Conservation (phyloP, 306 rosid species). For the Rosa multiflora region DNA sequence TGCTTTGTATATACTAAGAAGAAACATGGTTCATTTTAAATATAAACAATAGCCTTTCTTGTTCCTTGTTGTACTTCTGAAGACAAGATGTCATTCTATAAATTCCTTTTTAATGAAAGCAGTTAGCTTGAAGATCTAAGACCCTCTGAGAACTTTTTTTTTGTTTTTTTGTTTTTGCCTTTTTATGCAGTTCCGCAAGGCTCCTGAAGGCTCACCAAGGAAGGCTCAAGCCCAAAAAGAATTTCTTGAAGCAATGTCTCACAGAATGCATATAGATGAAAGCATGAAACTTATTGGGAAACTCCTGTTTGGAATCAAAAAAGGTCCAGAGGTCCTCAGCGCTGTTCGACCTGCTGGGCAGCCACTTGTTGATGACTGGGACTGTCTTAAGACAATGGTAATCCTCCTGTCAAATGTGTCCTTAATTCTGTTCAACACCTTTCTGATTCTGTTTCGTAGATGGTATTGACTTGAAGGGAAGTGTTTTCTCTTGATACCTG, state of each 20-base stretch:
- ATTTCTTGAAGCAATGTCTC: conserved; percentile 84
- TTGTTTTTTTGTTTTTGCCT: not conserved
- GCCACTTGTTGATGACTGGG: conserved; percentile 90
- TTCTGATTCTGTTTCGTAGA: not conserved
- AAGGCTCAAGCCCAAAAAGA: conserved; percentile 77
- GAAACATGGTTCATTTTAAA: not conserved
- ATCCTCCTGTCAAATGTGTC: conserved; percentile 11
- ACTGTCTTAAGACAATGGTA: conserved; percentile 78
- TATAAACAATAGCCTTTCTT: not conserved
- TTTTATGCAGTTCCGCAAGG: conserved; percentile 65
- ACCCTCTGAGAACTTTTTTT: not conserved
- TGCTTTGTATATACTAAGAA: too few species aligned
- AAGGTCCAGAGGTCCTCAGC: conserved; percentile 65
- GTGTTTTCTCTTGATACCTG: not conserved
- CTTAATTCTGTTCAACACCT: conserved; percentile 4
- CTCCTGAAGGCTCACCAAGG: conserved; percentile 77
- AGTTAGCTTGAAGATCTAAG: not conserved
- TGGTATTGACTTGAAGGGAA: not conserved
- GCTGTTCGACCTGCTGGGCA: conserved; percentile 57
- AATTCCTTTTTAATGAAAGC: not conserved
- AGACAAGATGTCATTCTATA: not conserved
- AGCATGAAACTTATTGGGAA: conserved; percentile 69
- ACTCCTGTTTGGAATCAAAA: conserved; percentile 75
- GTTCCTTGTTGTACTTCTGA: not conserved
- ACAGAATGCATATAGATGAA: conserved; percentile 78